These are phyloP conservation scores for Alternaria triticimaculans DNA, from an alignment of 2,329 filamentous ascomycete genomes.

Conservation along the genomic window DNA sequence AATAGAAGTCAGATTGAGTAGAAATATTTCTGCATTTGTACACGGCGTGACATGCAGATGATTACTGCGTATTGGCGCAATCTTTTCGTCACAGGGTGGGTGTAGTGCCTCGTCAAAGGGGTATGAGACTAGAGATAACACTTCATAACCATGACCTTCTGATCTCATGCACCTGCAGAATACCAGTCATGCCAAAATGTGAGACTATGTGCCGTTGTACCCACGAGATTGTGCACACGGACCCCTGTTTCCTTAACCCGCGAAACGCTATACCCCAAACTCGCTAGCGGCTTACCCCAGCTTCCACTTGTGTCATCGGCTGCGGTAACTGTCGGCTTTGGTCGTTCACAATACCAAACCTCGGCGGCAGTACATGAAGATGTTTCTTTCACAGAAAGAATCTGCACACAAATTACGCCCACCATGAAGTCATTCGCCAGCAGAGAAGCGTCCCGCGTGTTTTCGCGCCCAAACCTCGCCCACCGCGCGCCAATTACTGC, in stretches of 20 bases:
- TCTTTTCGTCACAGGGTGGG: neutral
- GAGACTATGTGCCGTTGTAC: neutral
- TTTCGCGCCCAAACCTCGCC: constrained; percentile 29
- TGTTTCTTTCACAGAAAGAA: constrained; percentile 27
- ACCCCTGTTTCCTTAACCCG: constrained; percentile 25
- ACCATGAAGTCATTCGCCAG: constrained; percentile 42
- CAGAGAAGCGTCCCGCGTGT: constrained; percentile 39
- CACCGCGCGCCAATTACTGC: constrained; percentile 32
- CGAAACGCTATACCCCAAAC: constrained; percentile 11
- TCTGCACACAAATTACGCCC: constrained; percentile 14
- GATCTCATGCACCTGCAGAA: neutral
- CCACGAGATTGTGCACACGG: neutral
- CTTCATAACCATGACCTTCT: neutral
- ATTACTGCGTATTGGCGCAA: too few relatives aligned
- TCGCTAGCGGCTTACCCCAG: constrained; percentile 23
- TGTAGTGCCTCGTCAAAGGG: neutral
- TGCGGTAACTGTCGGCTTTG: constrained; percentile 27
- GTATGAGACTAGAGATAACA: neutral
- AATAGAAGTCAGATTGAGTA: too few relatives aligned
- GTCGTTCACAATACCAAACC: constrained; percentile 22
- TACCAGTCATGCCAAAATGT: neutral
- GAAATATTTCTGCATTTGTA: too few relatives aligned
- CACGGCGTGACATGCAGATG: too few relatives aligned
- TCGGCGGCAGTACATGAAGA: constrained; percentile 29
- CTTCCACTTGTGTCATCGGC: constrained; percentile 22